Evolutionary conservation across 2,329 filamentous ascomycete species (phyloP), one percentile per base, ranked within the genome.

Genomic region (Aspergillus glaucus): DNA sequence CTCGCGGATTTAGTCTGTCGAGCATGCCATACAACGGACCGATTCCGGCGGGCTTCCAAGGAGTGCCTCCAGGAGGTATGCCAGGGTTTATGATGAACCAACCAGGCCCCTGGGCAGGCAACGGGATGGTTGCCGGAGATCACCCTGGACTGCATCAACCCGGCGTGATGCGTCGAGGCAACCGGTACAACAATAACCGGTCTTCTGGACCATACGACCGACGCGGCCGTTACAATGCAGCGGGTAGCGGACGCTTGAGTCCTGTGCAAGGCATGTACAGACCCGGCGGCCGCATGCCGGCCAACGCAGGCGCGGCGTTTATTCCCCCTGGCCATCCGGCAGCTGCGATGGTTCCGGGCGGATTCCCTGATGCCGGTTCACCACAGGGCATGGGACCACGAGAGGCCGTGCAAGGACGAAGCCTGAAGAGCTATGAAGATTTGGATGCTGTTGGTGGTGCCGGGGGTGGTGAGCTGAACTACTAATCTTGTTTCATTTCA

Each of bases 351-450:
- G 57, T 62, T 19, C 75, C 60, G 64, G 79, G 55, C 65, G 72
- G 59, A 4, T 70, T 69, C 55, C 62, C 55, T 59, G 74, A 51
- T 69, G 72, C 54, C 64, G 86, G 87, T 36, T 86, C 81, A 21
- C 83, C 86, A 47, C 74, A 74, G 30, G 84, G 86, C 2, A 85
- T 91, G 51, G 91, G 90, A 0, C 92, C 93, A 17, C 81, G 88
- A 17, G 91, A 97, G 70, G 92, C 93, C 9, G 90, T 95, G 1
- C 88, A 94, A 58, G 93, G 93, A 4, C 82, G 93, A 49, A 95
- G 88, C 52, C 74, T 98, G 56, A 95, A 95, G 79, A 96, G 89
- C 68, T 98, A 98, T 65, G 94, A 98, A 69, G 93, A 98, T 65
- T 76, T 98, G 21, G 93, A 98, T 72, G 92, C 94, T 42, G 85